Conservation (phyloP, 163 green algal species). For the Coccomyxa subellipsoidea region DNA sequence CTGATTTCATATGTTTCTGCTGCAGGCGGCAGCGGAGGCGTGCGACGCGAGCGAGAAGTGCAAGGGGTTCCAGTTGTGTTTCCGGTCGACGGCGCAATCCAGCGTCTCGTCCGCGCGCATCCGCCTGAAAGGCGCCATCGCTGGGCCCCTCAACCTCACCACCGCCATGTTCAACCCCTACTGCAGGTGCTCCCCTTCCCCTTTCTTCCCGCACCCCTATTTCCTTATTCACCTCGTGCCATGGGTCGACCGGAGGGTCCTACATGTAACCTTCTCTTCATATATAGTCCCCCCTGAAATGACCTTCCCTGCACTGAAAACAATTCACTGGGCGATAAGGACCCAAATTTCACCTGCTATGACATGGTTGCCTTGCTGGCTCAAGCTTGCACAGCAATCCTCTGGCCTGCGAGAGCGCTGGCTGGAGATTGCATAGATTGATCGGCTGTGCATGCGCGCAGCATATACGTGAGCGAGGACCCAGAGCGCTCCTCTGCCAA, state of each 20-base stretch:
- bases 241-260: neutral
- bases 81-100: neutral
- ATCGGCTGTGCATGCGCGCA: neutral
- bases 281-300: neutral
- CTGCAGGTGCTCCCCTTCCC: neutral
- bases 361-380: neutral
- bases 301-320: neutral
- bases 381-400: no score
- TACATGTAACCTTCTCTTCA: neutral
- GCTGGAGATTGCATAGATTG: neutral
- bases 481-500: neutral
- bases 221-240: neutral
- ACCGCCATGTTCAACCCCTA: neutral
- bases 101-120: neutral
- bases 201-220: neutral
- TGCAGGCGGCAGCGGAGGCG: neutral
- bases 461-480: neutral
- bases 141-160: neutral
- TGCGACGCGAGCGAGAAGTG: neutral
- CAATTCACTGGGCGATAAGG: no score
- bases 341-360: neutral
- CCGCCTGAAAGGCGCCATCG: neutral
- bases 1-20: neutral
- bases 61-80: conserved; percentile 1
- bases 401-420: no score